These are phyloP conservation scores for Saccharomyces eubayanus DNA, from an alignment of 805 yeast genomes.

Conservation along the genomic window DNA sequence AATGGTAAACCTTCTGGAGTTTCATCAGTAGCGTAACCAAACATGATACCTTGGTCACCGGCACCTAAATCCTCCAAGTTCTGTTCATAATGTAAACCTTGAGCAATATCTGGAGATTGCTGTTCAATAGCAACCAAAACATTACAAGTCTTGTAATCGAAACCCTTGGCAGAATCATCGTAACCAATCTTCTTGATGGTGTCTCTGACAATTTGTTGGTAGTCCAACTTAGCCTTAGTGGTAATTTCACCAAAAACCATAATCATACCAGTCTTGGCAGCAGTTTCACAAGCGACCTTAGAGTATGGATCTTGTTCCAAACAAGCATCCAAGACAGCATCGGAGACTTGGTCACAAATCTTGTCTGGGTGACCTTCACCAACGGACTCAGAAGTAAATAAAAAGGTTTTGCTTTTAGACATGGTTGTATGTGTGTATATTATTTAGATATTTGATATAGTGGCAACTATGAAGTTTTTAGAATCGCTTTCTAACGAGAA, in stretches of 20 bases:
- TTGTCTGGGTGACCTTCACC: constrained; percentile 91
- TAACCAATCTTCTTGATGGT: constrained; percentile 97
- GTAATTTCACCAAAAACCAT: constrained; percentile 98
- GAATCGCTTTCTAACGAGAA: background rate
- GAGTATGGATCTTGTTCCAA: constrained; percentile 87
- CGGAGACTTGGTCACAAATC: constrained; percentile 95
- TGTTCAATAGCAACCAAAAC: constrained; percentile 96
- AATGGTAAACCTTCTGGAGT: constrained; percentile 93
- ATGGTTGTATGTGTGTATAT: background rate
- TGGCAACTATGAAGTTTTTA: background rate
- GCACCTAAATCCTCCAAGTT: constrained; percentile 96
- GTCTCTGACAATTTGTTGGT: constrained; percentile 93
- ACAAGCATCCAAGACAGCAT: constrained; percentile 95
- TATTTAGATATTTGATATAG: background rate
- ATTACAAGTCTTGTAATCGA: constrained; percentile 97
- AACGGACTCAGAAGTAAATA: constrained; percentile 74
- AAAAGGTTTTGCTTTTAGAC: constrained; percentile 32
- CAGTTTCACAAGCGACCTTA: constrained; percentile 97
- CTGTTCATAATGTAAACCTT: constrained; percentile 92
- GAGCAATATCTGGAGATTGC: constrained; percentile 96
- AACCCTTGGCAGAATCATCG: constrained; percentile 89
- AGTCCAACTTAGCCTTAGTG: constrained; percentile 87
- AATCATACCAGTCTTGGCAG: constrained; percentile 96
- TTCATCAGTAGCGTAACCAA: constrained; percentile 97
- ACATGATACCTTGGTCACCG: constrained; percentile 99